Evolutionary conservation across 495 filamentous ascomycete genomes (phyloP).

Genomic region (Penicillium paxilli): DNA sequence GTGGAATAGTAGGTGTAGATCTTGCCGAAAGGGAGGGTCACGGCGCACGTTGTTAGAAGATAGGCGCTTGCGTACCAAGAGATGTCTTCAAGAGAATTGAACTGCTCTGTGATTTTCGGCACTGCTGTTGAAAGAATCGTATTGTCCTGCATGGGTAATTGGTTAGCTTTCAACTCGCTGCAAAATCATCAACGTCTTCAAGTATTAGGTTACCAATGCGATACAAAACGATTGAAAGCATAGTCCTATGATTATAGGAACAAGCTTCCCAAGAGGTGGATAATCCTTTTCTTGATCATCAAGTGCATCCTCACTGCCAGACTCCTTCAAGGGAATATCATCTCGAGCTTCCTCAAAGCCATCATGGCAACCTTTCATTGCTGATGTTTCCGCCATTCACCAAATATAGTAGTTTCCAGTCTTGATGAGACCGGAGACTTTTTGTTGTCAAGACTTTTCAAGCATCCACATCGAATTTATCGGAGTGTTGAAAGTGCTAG

Average conservation of each 20-base stretch:
- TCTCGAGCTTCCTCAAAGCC: conserved; percentile 13
- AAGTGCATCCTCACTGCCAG: conserved; percentile 3
- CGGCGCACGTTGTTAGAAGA: conserved; percentile 70
- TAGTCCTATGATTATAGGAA: conserved; percentile 58
- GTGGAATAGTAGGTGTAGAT: conserved; percentile 78
- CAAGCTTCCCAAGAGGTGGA: conserved; percentile 50
- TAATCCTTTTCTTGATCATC: conserved; percentile 46
- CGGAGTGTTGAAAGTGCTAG: not conserved
- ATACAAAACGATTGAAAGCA: conserved; percentile 65
- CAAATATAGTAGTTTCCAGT: conserved; percentile 1
- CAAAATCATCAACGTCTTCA: not conserved
- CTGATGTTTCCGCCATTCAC: conserved; percentile 12
- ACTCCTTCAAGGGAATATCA: conserved; percentile 25
- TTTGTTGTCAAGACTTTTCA: not conserved
- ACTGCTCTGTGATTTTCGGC: conserved; percentile 78
- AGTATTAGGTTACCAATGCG: conserved; percentile 47
- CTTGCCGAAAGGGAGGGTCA: conserved; percentile 75
- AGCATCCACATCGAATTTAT: conserved; percentile 2
- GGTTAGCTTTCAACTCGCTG: not conserved
- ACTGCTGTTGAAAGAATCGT: conserved; percentile 87
- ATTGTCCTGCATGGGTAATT: conserved; percentile 50
- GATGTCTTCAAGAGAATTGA: conserved; percentile 71
- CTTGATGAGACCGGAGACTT: conserved; percentile 4
- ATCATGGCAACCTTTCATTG: conserved; percentile 14
- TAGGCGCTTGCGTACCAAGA: conserved; percentile 76